Conservation (phyloP, 495 filamentous ascomycete species). For the Terfezia claveryi region DNA sequence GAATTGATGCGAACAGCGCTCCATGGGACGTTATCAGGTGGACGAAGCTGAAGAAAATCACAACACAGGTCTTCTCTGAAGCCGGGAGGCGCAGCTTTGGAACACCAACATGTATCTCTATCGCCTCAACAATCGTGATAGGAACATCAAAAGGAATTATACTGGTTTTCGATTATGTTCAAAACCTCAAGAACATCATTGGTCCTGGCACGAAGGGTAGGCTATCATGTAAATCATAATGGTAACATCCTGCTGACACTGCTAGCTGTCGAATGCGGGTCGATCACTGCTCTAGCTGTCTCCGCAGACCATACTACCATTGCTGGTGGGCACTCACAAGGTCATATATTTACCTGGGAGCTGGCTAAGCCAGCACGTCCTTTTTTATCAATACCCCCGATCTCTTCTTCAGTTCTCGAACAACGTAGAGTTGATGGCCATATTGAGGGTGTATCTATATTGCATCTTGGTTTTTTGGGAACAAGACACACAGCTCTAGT, state of each 20-base stretch:
- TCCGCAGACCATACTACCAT: conserved; percentile 86
- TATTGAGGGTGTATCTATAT: conserved; percentile 46
- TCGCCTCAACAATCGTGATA: conserved; percentile 72
- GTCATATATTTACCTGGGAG: conserved; percentile 95
- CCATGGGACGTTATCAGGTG: conserved; percentile 95
- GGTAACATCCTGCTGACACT: conserved; percentile 9
- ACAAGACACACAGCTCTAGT: conserved; percentile 88
- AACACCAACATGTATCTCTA: conserved; percentile 67
- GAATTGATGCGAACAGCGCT: conserved; percentile 2
- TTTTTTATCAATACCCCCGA: conserved; percentile 68
- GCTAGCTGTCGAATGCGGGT: conserved; percentile 69
- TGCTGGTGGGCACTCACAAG: conserved; percentile 70
- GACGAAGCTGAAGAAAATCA: conserved; percentile 81
- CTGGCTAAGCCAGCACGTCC: conserved; percentile 55
- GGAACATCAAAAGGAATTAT: conserved; percentile 89
- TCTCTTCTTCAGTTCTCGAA: conserved; percentile 42
- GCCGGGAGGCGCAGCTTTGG: conserved; percentile 82
- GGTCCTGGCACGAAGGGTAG: conserved; percentile 83
- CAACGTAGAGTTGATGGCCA: conserved; percentile 58
- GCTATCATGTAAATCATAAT: conserved; percentile 6
- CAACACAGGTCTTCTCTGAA: conserved; percentile 82
- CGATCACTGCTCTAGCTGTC: conserved; percentile 67
- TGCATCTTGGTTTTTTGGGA: conserved; percentile 88
- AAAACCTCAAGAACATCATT: conserved; percentile 80
- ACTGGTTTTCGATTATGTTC: conserved; percentile 88